phyloP scores from a whole-genome alignment of 192 early-diverging fungal genomes.

The Entomortierella parvispora region DNA sequence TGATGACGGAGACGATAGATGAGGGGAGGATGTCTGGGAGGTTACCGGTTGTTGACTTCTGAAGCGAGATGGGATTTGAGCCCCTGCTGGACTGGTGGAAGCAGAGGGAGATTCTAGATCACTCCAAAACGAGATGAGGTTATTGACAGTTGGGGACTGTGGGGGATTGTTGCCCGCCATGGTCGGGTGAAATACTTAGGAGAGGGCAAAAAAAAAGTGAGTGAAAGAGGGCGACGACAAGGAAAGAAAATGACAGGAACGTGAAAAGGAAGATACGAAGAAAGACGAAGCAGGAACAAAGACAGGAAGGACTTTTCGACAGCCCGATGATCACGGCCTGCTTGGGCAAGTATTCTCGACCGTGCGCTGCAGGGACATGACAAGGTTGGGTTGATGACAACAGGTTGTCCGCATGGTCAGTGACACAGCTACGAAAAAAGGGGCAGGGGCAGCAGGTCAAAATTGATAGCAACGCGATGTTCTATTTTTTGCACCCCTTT shows the following conservation, averaged over 20 bases:
- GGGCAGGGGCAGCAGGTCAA: no score
- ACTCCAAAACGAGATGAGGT: constrained; percentile 48
- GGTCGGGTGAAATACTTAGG: no score
- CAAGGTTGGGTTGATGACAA: not conserved
- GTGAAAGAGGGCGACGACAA: no score
- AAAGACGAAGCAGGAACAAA: no score
- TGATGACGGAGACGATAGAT: not conserved
- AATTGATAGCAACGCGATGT: not conserved
- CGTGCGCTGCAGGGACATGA: no score
- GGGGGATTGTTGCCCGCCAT: constrained; percentile 8
- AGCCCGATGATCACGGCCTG: no score
- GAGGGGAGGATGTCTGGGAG: not conserved
- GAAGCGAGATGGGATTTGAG: not conserved
- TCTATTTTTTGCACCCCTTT: no score
- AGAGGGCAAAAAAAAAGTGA: no score
- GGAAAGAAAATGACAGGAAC: no score
- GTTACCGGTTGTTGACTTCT: not conserved
- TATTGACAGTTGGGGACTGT: constrained; percentile 41
- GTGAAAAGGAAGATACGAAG: no score
- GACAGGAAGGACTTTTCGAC: no score
- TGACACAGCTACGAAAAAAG: not conserved
- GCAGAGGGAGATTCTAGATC: constrained; percentile 21
- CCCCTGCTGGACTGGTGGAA: not conserved
- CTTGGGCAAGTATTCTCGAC: no score
- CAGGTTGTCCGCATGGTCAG: not conserved